Evolutionary conservation across 1,284 basidiomycete species (phyloP), one percentile per base, ranked within the genome.

Genomic region (Pseudozyma hubeiensis): DNA sequence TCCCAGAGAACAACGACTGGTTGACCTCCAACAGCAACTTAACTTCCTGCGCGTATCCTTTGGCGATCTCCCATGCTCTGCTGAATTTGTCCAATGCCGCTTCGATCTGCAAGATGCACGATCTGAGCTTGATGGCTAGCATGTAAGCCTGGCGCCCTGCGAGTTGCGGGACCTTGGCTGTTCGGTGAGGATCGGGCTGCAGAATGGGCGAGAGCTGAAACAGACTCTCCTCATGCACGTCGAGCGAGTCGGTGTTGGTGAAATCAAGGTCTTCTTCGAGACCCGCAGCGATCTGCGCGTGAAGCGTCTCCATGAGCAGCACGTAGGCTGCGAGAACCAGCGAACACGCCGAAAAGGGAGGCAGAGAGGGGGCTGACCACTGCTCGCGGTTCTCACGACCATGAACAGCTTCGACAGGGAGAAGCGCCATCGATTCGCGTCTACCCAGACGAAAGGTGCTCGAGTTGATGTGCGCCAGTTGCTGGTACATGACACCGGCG

Each of bases 271-370:
- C 60, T 35, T 65, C 72, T n/a, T 64, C 54, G 10, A 58, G 17
- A 1, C 69, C 64, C 0, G 74, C 62, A 1, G 69, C 66, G 24
- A 80, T 64, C 47, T 77, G 73, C 10, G 72, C 77, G 17, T 77
- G 71, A 19, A 80, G 70, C 16, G 76, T 78, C 49, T 76, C 70
- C 78, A 80, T 80, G 33, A 80, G 59, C 48, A 73, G 45, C 16
- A 76, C 75, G 56, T 80, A 80, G 3, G 78, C 76, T 1, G 70
- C 77, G 4, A 80, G 64, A 10, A 80, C 78, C 14, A 75, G 67
- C 48, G 75, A 78, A 60, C 78, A 80, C 16, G 76, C 76, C 35
- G 76, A 76, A 44, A 73, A 78, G 0, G 78, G 78, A 5, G 78
- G 78, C 24, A 80, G 64, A 16, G 63, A 61, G 4, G 78, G 78